Evolutionary conservation across 495 filamentous ascomycete species (phyloP), one percentile per base, ranked within the genome.

Genomic region (Annulohypoxylon bovei): DNA sequence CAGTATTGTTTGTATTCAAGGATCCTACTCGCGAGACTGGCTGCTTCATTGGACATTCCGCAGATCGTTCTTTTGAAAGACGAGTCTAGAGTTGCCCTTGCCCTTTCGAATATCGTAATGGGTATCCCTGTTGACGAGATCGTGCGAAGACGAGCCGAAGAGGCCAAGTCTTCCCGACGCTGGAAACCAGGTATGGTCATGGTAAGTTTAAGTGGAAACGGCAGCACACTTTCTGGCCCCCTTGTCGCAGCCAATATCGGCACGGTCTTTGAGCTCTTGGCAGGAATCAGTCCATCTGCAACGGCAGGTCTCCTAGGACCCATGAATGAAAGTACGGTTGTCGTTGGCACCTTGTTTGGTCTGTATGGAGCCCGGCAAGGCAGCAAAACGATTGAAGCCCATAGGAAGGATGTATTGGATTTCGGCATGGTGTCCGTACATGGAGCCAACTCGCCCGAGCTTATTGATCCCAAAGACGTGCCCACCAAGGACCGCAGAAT

Each of bases 281-380:
- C n/a, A n/a, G 93, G 95, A 6, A 83, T 98, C 0, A 93, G 92
- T 14, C 87, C 67, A 9, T 76, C 77, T 6, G 74, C 90, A 1
- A 91, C 92, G 22, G 93, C 93, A 11, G 88, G 88, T 6, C 89
- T 97, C 60, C 80, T 99, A 0, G 95, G 93, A 12, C 82, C 89
- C 12, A 77, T 98, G 52, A 92, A 93, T 9, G 87, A 92, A 23
- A 97, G 89, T 70, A 85, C 87, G 5, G 87, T 94, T 14, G 80
- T 93, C 42, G 90, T 97, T 18, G 95, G 93, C 4, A 87, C 90
- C 52, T 78, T 98, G 11, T 97, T 99, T 73, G 95, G 95, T 30
- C 92, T 94, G 7, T 97, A 95, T 75, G 94, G 94, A 23, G 92
- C 89, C 11, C 85, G 91, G 12, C 93, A 95, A 88, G 91, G 91